phyloP scores from a whole-genome alignment of 2,329 filamentous ascomycete genomes.

The Hymenoscyphus infarciens region DNA sequence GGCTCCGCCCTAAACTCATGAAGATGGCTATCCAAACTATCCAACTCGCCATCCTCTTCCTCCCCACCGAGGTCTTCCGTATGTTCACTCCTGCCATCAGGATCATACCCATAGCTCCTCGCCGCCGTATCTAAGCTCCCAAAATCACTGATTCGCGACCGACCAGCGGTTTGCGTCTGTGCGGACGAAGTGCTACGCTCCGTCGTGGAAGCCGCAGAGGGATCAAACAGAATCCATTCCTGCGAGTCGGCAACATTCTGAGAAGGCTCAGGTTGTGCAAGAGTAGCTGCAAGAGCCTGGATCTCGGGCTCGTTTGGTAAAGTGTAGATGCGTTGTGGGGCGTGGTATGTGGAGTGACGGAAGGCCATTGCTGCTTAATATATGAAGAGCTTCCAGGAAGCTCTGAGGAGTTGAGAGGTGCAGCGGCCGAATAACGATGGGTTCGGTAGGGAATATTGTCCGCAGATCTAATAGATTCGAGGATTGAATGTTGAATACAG shows the following conservation, averaged over 20 bases:
- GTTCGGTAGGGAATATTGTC: neutral
- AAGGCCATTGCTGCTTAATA: slow-evolving; percentile 48
- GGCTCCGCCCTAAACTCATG: slow-evolving; percentile 74
- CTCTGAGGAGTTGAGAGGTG: neutral
- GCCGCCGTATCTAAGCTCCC: slow-evolving; percentile 71
- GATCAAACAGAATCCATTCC: slow-evolving; percentile 96
- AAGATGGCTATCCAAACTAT: slow-evolving; percentile 89
- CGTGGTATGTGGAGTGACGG: slow-evolving; percentile 55
- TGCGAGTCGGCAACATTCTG: slow-evolving; percentile 65
- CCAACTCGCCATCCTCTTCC: slow-evolving; percentile 72
- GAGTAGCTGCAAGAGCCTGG: slow-evolving; percentile 20
- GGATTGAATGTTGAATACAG: neutral
- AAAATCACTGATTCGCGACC: slow-evolving; percentile 74
- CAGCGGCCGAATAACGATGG: neutral
- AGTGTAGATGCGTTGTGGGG: slow-evolving; percentile 46
- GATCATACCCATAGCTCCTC: slow-evolving; percentile 52
- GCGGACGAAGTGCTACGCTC: slow-evolving; percentile 63
- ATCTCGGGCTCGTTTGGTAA: slow-evolving; percentile 38
- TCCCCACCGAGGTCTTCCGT: slow-evolving; percentile 52
- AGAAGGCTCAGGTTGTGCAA: slow-evolving; percentile 13
- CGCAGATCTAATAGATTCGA: neutral
- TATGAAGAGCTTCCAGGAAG: neutral
- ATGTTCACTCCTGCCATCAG: slow-evolving; percentile 56
- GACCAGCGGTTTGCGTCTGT: slow-evolving; percentile 63
- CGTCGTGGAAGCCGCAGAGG: slow-evolving; percentile 62